These are phyloP conservation scores for Salvia rosmarinus DNA, from an alignment of 257 asterid species.

Conservation along the genomic window DNA sequence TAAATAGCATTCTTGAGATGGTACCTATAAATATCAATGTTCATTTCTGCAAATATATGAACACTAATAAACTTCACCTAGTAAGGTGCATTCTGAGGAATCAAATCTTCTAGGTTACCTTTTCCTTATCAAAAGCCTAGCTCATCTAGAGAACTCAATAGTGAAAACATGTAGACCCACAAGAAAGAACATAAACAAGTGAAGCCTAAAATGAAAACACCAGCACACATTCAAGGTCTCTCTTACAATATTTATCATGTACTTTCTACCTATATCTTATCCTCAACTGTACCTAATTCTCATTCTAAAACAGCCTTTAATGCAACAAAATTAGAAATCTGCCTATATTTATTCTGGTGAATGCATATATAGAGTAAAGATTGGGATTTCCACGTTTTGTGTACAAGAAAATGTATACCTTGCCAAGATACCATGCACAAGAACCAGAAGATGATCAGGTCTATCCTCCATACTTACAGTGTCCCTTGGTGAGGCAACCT, in stretches of 20 bases:
- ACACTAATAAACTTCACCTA: background rate
- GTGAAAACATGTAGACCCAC: background rate
- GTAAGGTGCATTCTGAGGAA: background rate
- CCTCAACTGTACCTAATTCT: background rate
- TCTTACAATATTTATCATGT: background rate
- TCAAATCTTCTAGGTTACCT: background rate
- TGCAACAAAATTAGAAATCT: background rate
- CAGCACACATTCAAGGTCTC: background rate
- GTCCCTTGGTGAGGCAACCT: constrained; percentile 46
- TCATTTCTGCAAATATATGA: background rate
- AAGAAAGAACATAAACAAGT: background rate
- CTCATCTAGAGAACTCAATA: background rate
- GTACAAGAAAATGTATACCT: constrained; percentile 47
- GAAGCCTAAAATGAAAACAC: background rate
- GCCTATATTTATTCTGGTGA: background rate
- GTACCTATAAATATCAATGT: background rate
- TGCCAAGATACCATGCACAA: constrained; percentile 94
- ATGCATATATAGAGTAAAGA: constrained; percentile 10
- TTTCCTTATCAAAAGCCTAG: no score
- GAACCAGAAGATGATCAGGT: constrained; percentile 95
- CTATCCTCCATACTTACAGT: constrained; percentile 49
- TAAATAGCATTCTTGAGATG: background rate
- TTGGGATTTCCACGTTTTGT: background rate
- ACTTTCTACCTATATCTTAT: constrained; percentile 5
- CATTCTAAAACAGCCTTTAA: constrained; percentile 8